phyloP scores from a whole-genome alignment of 2,329 filamentous ascomycete genomes.

The Pyrenochaeta sp. region DNA sequence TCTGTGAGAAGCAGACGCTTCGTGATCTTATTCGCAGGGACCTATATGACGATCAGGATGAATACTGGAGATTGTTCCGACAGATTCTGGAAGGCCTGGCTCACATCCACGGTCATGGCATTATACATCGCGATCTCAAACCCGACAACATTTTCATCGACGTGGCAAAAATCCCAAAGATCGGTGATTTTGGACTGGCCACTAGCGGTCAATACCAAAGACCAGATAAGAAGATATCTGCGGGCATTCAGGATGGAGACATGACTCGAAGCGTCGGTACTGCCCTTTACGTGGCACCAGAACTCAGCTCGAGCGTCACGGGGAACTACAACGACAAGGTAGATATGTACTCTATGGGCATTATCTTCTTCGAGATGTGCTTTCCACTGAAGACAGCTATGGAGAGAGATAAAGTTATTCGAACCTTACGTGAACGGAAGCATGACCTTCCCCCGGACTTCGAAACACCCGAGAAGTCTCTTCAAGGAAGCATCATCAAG shows the following conservation, averaged over 20 bases:
- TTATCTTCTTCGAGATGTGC: slow-evolving; percentile 99
- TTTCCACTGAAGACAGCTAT: slow-evolving; percentile 67
- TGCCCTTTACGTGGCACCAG: slow-evolving; percentile 90
- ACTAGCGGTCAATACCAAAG: slow-evolving; percentile 82
- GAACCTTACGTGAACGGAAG: slow-evolving; percentile 71
- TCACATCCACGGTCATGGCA: slow-evolving; percentile 88
- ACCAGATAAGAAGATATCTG: slow-evolving; percentile 59
- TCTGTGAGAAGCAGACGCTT: slow-evolving; percentile 92
- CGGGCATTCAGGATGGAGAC: slow-evolving; percentile 58
- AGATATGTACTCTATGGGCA: slow-evolving; percentile 97
- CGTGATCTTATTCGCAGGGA: slow-evolving; percentile 84
- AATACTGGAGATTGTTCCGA: slow-evolving; percentile 89
- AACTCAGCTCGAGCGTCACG: slow-evolving; percentile 78
- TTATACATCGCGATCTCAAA: slow-evolving; percentile 95
- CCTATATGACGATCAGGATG: slow-evolving; percentile 75
- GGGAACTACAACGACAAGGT: slow-evolving; percentile 92
- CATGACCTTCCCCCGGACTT: slow-evolving; percentile 79
- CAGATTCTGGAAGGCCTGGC: slow-evolving; percentile 89
- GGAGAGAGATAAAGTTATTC: slow-evolving; percentile 72
- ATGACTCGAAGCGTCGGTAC: slow-evolving; percentile 79
- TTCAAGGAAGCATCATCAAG: slow-evolving; percentile 79
- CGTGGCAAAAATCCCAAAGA: slow-evolving; percentile 86
- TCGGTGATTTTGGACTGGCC: slow-evolving; percentile 94
- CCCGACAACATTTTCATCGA: slow-evolving; percentile 99
- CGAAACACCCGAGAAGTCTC: slow-evolving; percentile 69